Conservation (phyloP, 441 rosid genomes). For the Iberis amara region DNA sequence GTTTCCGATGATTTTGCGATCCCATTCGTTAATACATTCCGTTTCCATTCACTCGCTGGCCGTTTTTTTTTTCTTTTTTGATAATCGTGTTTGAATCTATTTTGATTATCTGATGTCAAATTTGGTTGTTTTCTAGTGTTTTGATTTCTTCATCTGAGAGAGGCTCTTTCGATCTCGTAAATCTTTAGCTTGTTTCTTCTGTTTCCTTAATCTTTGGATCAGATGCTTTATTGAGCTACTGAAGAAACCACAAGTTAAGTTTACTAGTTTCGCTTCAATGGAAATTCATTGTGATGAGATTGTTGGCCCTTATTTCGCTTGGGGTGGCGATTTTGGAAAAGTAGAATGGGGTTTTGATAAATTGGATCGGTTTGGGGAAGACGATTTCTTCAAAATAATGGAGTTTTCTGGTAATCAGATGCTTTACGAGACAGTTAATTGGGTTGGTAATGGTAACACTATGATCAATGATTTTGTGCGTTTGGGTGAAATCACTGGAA, state of each 20-base stretch:
- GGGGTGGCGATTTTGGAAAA: neutral
- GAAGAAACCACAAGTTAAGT: no score
- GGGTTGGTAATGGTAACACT: neutral
- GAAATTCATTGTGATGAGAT: conserved; percentile 10
- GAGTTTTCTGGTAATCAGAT: conserved; percentile 10
- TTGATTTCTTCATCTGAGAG: neutral
- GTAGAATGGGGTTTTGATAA: neutral
- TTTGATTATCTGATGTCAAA: neutral
- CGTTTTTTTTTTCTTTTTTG: no score
- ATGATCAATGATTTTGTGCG: conserved; percentile 4
- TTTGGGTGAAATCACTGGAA: neutral
- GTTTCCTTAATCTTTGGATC: no score
- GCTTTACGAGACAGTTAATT: neutral
- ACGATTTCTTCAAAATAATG: neutral
- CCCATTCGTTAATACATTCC: no score
- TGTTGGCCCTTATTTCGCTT: neutral
- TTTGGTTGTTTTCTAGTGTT: conserved; percentile 8
- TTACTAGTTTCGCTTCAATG: neutral
- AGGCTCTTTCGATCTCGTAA: neutral
- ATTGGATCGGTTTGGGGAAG: neutral
- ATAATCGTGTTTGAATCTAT: neutral
- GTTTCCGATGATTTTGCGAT: no score
- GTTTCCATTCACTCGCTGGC: no score
- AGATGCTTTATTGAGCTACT: no score
- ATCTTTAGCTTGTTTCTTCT: neutral